Evolutionary conservation across 225 moss, liverwort and hornwort genomes (phyloP).

Genomic region (Pseudisothecium myosuroides): DNA sequence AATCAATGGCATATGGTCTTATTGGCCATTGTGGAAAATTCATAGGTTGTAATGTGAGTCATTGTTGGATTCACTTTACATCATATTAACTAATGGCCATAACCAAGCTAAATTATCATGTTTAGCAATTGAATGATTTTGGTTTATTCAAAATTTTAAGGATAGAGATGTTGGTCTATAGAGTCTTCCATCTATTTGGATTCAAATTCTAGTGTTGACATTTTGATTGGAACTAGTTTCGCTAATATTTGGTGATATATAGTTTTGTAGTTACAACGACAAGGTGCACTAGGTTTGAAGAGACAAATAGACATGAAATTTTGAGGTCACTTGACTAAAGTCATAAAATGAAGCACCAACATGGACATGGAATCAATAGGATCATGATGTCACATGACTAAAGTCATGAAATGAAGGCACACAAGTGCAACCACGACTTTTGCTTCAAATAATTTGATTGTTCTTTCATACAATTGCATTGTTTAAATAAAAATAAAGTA

Average conservation of each 20-base stretch:
- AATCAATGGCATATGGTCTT: too few relatives aligned
- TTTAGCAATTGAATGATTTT: too few relatives aligned
- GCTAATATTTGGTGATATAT: not conserved
- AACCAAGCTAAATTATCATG: too few relatives aligned
- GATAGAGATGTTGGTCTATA: too few relatives aligned
- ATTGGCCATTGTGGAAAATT: too few relatives aligned
- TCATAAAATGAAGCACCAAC: not conserved
- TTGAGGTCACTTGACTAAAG: not conserved
- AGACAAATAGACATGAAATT: not conserved
- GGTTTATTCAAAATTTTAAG: too few relatives aligned
- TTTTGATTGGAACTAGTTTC: fast-evolving
- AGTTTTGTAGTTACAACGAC: fast-evolving
- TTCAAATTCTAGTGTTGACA: not conserved
- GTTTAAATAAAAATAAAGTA: not conserved
- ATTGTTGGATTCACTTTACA: too few relatives aligned
- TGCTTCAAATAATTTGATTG: not conserved
- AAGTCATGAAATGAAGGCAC: not conserved
- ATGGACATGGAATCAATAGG: fast-evolving
- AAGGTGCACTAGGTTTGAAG: not conserved
- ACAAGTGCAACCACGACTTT: fast-evolving
- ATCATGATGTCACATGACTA: not conserved
- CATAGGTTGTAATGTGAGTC: too few relatives aligned
- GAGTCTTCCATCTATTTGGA: not conserved
- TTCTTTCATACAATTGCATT: not conserved
- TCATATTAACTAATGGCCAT: too few relatives aligned